Base-by-base conservation (phyloP, 805 yeast genomes). In the Candida nemodendra region DNA sequence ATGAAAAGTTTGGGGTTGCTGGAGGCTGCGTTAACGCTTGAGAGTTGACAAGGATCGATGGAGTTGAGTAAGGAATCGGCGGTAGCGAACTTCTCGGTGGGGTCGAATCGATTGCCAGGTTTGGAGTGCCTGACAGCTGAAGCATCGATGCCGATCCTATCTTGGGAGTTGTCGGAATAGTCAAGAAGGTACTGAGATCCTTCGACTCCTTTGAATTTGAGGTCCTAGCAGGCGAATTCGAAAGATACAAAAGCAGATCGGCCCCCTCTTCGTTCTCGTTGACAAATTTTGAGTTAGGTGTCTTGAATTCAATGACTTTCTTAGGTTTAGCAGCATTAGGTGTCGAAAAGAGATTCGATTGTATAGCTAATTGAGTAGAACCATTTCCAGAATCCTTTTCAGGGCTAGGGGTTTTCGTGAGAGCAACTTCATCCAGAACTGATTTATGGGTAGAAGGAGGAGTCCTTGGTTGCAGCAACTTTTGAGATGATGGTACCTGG, bases 181-280 rank as follows among this genome's bases (percentile, higher is more conserved):
- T 47, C 30, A 52, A 37, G 16, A 41, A 43, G 11, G 33, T 27
- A 31, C 26, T 40, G 19, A 32, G 34, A 13, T 50, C 54, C 27
- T 44, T 51, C 11, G 41, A 28, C 4, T 51, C 55, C 24, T 36
- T 38, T 4, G 85, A 76, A 9, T 43, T 34, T 1, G 48, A 29
- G 1, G 59, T 51, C 38, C 61, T 48, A 1, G 62, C 62, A 1
- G 95, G 95, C 7, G 93, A 84, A 5, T 90, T 83, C 2, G 95
- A 95, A 49, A 87, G 66, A 59, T 77, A 87, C 77, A 87, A 74
- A 44, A 87, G 70, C 44, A 87, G 64, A 57, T 83, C 91, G 1
- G 95, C 95, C 11, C 95, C 95, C 60, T 84, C 93, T 33, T 57
- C 62, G 30, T 46, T 54, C 13, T 60, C 65, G 29, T 51, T 48